Percentiles rank a stretch among this genome's conserved stretches.
These are phyloP conservation scores for Oryza longistaminata DNA, from an alignment of 176 grass and related monocot genomes.

Conservation along the genomic window DNA sequence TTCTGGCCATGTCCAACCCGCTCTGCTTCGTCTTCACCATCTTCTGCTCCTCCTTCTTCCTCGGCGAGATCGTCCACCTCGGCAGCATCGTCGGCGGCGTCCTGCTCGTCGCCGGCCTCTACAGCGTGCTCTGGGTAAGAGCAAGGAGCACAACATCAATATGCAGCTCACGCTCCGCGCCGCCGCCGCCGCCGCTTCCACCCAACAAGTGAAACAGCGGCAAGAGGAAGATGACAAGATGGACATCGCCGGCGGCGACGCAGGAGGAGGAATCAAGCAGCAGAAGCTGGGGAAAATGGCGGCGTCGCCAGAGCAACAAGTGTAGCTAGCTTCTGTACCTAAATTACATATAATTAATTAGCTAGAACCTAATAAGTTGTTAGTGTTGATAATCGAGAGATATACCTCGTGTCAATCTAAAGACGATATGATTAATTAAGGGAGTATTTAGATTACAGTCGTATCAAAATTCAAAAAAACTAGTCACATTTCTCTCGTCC, in stretches of 20 bases:
- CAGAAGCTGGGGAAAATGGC: not conserved
- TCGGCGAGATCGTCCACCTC: constrained; percentile 52
- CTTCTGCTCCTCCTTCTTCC: constrained; percentile 54
- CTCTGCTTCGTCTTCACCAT: constrained; percentile 53
- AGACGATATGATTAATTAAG: no score
- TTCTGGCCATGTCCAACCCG: constrained; percentile 69
- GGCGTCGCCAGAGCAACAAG: not conserved
- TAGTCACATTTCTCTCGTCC: no score
- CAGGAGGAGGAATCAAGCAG: not conserved
- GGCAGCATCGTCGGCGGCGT: constrained; percentile 58
- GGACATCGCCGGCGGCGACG: no score
- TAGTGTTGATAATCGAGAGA: no score
- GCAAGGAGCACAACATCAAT: constrained; percentile 19
- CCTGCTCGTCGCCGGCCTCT: constrained; percentile 47
- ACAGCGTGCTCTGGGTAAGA: constrained; percentile 61
- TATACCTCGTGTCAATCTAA: no score
- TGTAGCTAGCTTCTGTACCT: not conserved
- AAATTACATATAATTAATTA: not conserved
- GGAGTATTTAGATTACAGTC: no score
- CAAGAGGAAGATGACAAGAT: no score
- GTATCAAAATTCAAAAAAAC: no score
- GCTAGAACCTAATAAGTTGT: no score
- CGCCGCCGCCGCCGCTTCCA: no score
- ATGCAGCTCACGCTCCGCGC: not conserved
- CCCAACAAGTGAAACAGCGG: no score